Percentiles rank a stretch among this genome's conserved stretches.
These are phyloP conservation scores for Prunus persica DNA, from an alignment of 306 rosid species.

Conservation along the genomic window Prunus_persica_NCBIv2 NC_034014.1:26345501-26346000, in stretches of 20 bases:
- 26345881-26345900: neutral
- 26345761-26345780: neutral
- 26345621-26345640: neutral
- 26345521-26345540: neutral
- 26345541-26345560: neutral
- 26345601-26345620: slow-evolving; percentile 1
- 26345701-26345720: slow-evolving; percentile 22
- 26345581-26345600: neutral
- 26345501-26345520: neutral
- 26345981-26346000: slow-evolving; percentile 50
- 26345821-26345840: neutral
- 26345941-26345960: neutral
- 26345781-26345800: neutral
- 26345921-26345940: neutral
- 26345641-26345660: neutral
- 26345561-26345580: neutral
- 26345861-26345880: neutral
- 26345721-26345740: slow-evolving; percentile 23
- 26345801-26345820: neutral
- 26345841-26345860: neutral
- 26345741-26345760: neutral
- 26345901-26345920: neutral
- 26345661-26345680: neutral
- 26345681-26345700: slow-evolving; percentile 13
- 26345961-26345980: slow-evolving; percentile 20